Conservation (phyloP, 1,284 basidiomycete genomes). For the Fistulina hepatica region DNA sequence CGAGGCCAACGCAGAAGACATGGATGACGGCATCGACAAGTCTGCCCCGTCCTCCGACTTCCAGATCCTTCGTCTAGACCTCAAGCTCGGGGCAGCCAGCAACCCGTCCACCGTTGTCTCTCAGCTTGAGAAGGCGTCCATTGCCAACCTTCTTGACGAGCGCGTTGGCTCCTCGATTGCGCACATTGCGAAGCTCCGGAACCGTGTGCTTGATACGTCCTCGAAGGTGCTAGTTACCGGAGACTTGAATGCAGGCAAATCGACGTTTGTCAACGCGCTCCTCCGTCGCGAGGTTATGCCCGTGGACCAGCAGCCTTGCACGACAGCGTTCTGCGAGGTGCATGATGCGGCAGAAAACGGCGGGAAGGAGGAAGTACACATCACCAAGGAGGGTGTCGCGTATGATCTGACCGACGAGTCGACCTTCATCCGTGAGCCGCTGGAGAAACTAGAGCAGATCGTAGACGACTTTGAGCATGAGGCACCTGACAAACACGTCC, state of each 20-base stretch:
- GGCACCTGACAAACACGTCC: conserved; percentile 40
- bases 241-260: conserved; percentile 97
- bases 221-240: conserved; percentile 99
- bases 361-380: conserved; percentile 75
- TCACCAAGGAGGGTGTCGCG: conserved; percentile 55
- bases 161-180: conserved; percentile 68
- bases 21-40: too few relatives aligned
- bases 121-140: conserved; percentile 86
- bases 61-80: conserved; percentile 82
- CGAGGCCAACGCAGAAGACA: conserved; percentile 24
- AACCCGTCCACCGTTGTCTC: conserved; percentile 75
- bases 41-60: conserved; percentile 55
- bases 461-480: conserved; percentile 79
- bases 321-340: conserved; percentile 95
- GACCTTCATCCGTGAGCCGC: conserved; percentile 63
- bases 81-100: conserved; percentile 76
- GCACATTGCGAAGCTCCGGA: conserved; percentile 80
- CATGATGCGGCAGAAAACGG: conserved; percentile 83
- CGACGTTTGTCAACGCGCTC: conserved; percentile 94
- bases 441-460: conserved; percentile 73
- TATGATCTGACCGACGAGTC: conserved; percentile 67
- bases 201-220: conserved; percentile 83
- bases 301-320: conserved; percentile 97
- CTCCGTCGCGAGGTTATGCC: conserved; percentile 89
- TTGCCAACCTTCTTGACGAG: conserved; percentile 86